Percentiles rank a stretch among this genome's conserved stretches.
Evolutionary conservation across 139 green algal species (phyloP).

Genomic region (Auxenochlorella protothecoides): DNA sequence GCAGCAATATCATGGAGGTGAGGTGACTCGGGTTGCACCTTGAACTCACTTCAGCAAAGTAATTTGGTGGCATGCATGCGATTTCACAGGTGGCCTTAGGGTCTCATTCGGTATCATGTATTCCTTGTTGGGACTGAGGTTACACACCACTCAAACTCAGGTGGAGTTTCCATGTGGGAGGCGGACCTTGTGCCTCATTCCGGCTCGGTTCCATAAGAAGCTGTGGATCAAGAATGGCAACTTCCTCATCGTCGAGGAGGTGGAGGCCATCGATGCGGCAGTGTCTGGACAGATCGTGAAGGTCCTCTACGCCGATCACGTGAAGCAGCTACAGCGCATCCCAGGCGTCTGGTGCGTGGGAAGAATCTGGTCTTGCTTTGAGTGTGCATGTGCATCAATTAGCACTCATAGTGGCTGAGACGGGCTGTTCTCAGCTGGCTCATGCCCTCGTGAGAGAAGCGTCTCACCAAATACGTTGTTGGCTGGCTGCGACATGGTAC

Average conservation of each 20-base stretch:
- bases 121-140: not conserved
- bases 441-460: no score
- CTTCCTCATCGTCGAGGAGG: constrained; percentile 46
- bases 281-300: constrained; percentile 45
- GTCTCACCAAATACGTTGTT: no score
- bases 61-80: no score
- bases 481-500: no score
- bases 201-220: constrained; percentile 67
- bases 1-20: constrained; percentile 42
- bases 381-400: constrained; percentile 1
- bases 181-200: constrained; percentile 49
- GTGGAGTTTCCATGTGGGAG: constrained; percentile 50
- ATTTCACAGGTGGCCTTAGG: not conserved
- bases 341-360: constrained; percentile 37
- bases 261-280: constrained; percentile 7
- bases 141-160: constrained; percentile 19
- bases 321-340: constrained; percentile 44
- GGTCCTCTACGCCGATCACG: constrained; percentile 56
- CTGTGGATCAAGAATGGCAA: constrained; percentile 61
- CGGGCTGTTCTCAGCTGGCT: no score
- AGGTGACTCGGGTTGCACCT: not conserved
- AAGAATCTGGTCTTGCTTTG: not conserved
- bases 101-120: not conserved
- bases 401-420: no score
- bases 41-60: no score